phyloP scores from a whole-genome alignment of 148 eudicot genomes.

The Rhododendron kiyosumense region DNA sequence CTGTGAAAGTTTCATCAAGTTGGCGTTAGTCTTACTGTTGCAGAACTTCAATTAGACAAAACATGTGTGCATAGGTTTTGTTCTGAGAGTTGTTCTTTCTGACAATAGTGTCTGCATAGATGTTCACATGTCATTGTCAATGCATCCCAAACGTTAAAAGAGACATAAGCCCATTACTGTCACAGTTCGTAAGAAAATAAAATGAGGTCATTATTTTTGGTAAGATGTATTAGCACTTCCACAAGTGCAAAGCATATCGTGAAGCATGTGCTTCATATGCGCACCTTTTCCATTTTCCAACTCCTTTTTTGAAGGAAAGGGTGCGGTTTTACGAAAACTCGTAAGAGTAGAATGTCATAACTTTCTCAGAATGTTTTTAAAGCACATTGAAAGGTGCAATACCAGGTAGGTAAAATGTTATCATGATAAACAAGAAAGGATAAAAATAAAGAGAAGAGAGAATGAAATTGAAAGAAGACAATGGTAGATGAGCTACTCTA shows the following conservation, averaged over 20 bases:
- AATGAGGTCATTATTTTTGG: neutral
- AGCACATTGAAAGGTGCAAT: neutral
- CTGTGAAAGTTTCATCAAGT: slow-evolving; percentile 29
- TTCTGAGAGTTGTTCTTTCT: neutral
- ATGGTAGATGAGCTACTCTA: neutral
- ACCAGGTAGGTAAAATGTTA: neutral
- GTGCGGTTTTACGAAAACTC: neutral
- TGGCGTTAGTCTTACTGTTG: neutral
- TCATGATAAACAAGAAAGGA: neutral
- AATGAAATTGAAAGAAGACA: neutral
- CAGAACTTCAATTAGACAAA: neutral
- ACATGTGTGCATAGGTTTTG: neutral
- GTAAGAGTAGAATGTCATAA: neutral
- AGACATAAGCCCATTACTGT: neutral
- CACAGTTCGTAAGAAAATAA: neutral
- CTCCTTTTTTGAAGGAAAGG: neutral
- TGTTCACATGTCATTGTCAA: neutral
- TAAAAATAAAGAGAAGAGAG: neutral
- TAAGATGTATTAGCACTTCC: neutral
- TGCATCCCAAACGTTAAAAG: neutral
- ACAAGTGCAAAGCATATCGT: neutral
- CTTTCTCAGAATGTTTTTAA: neutral
- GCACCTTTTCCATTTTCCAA: neutral
- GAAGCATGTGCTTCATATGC: neutral
- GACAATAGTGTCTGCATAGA: neutral